Evolutionary conservation across 495 filamentous ascomycete genomes (phyloP).

Genomic region (Entonaema liquescens): DNA sequence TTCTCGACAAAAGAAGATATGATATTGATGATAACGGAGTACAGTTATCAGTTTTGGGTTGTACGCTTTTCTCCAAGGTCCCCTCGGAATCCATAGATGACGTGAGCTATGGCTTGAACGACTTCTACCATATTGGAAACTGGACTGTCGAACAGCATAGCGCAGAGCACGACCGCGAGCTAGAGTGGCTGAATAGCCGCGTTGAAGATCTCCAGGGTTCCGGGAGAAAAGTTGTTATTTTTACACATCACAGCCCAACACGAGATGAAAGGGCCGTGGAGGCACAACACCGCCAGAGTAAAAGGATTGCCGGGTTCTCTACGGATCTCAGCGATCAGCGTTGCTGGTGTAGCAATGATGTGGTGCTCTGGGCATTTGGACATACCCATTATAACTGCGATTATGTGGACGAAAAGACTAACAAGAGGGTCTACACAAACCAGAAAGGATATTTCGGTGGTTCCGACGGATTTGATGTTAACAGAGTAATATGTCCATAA

Average conservation of each 20-base stretch:
- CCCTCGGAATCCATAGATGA: slow-evolving; percentile 34
- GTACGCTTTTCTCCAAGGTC: slow-evolving; percentile 58
- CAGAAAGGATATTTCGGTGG: slow-evolving; percentile 47
- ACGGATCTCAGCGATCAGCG: slow-evolving; percentile 49
- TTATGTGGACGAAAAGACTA: slow-evolving; percentile 19
- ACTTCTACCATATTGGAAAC: slow-evolving; percentile 58
- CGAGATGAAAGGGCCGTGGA: slow-evolving; percentile 49
- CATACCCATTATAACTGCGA: slow-evolving; percentile 62
- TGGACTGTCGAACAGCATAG: slow-evolving; percentile 59
- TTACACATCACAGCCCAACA: slow-evolving; percentile 64
- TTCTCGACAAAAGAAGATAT: slow-evolving; percentile 56
- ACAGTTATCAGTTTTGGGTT: slow-evolving; percentile 57
- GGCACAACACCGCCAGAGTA: slow-evolving; percentile 53
- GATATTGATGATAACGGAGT: slow-evolving; percentile 40
- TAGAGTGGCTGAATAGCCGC: slow-evolving; percentile 61
- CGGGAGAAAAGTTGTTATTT: slow-evolving; percentile 56
- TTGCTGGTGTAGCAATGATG: slow-evolving; percentile 56
- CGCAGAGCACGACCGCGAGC: slow-evolving; percentile 51
- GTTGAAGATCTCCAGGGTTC: slow-evolving; percentile 48
- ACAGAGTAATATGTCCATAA: neutral
- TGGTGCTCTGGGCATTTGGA: slow-evolving; percentile 65
- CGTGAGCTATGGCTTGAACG: slow-evolving; percentile 52
- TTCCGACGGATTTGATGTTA: slow-evolving; percentile 1
- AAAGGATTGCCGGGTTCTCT: slow-evolving; percentile 53
- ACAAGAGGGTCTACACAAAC: slow-evolving; percentile 38